Conservation (phyloP, 768 basidiomycete genomes). For the Leccinum obscurum region DNA sequence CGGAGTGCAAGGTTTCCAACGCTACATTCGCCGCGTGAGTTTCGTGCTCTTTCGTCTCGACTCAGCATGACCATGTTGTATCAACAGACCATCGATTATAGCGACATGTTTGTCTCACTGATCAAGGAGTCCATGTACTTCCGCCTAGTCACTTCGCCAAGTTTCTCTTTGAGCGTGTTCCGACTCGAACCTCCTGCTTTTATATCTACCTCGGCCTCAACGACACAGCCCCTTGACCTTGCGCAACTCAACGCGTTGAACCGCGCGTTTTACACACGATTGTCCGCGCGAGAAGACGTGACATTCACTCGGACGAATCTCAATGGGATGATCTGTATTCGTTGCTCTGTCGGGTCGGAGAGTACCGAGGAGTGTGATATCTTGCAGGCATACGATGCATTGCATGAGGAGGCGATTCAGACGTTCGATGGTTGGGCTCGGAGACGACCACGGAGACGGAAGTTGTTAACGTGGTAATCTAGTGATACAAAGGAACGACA, state of each 20-base stretch:
- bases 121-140: slow-evolving; percentile 54
- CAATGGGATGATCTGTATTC: slow-evolving; percentile 70
- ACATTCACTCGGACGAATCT: slow-evolving; percentile 78
- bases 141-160: slow-evolving; percentile 66
- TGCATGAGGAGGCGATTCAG: slow-evolving; percentile 57
- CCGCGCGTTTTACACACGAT: slow-evolving; percentile 52
- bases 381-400: slow-evolving; percentile 52
- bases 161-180: slow-evolving; percentile 76
- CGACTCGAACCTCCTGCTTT: slow-evolving; percentile 47
- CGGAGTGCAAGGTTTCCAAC: slow-evolving; percentile 77
- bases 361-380: slow-evolving; percentile 68
- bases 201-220: not conserved
- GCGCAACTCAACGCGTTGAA: slow-evolving; percentile 67
- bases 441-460: not conserved
- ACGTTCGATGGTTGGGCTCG: slow-evolving; percentile 43
- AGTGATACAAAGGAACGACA: no score
- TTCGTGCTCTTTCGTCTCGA: not conserved
- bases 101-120: slow-evolving; percentile 54
- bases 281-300: slow-evolving; percentile 64
- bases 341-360: slow-evolving; percentile 74
- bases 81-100: slow-evolving; percentile 60
- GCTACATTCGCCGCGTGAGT: slow-evolving; percentile 57
- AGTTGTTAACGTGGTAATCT: not conserved
- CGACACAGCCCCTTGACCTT: slow-evolving; percentile 19
- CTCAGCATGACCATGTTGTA: not conserved